Base-by-base conservation (phyloP, 2,329 filamentous ascomycete species). In the Aaosphaeria pasadenensis region DNA sequence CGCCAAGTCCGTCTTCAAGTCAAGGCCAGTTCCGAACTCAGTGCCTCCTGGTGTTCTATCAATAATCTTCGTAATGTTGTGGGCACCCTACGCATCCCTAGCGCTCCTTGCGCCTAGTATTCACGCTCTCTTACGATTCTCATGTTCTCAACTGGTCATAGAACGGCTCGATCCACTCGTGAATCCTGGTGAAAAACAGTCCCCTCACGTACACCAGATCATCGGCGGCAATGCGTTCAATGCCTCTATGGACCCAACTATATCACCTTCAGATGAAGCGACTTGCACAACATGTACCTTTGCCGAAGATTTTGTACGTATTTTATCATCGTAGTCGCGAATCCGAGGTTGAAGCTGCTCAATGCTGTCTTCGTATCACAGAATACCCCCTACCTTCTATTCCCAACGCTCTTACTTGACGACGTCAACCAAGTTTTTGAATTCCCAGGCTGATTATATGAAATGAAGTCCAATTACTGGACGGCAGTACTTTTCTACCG, bases 251-350 rank as follows among this genome's bases (percentile, higher is more conserved):
- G 52, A 59, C 40, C 58, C 56, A 4, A 45, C 29, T 33, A 30
- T 53, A 28, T 46, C 52, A 11, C 54, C 47, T 6, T 39, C 56
- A 0, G 56, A 55, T 30, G 30, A 39, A 28, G 48, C 58, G 5
- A 59, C 58, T 4, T 60, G 58, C 46, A 60, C 56, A 4, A 60
- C 57, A 1, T 60, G 57, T 46, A 57, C 56, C 1, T 56, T 56
- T 31, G 45, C 71, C 50, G 64, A 76, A 45, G 88, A 86, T 36
- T 57, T 24, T 24, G 17, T 24, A 24, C 17, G 17, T 24, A 24
- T 24, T 24, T 24, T 24, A 24, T 3, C 17, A 24, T 24, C 17
- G 17, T 24, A 3, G 17, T 24, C 17, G 17, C 17, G 17, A 24
- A 24, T 24, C 17, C 17, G 17, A 24, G 17, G 17, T 24, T 24